Conservation (phyloP, 2,329 filamentous ascomycete species). For the Pseudogymnoascus sp. region DNA sequence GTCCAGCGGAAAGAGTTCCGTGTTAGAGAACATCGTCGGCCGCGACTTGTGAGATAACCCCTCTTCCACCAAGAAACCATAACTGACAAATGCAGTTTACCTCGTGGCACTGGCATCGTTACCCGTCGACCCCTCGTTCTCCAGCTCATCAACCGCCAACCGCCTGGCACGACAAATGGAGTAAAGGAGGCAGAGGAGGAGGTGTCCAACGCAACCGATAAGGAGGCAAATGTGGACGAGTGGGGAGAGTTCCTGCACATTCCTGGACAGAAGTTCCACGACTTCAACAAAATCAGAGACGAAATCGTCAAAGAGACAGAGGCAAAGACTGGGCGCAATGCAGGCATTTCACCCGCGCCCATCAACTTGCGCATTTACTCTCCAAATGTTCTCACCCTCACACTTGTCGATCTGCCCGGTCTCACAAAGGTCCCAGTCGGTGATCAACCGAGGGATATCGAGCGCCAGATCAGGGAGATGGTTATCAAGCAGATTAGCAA, state of each 20-base stretch:
- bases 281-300: slow-evolving; percentile 97
- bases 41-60: slow-evolving; percentile 78
- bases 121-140: slow-evolving; percentile 92
- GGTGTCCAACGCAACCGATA: slow-evolving; percentile 61
- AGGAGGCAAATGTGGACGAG: slow-evolving; percentile 85
- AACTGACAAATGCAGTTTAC: slow-evolving; percentile 54
- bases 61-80: slow-evolving; percentile 11
- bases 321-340: slow-evolving; percentile 91
- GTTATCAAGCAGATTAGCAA: slow-evolving; percentile 98
- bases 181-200: slow-evolving; percentile 52
- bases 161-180: slow-evolving; percentile 60
- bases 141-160: slow-evolving; percentile 88
- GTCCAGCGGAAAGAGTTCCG: slow-evolving; percentile 98
- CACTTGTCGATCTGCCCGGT: slow-evolving; percentile 91
- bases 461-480: slow-evolving; percentile 95
- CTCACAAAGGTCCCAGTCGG: slow-evolving; percentile 95
- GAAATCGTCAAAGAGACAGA: slow-evolving; percentile 97
- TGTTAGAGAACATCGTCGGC: slow-evolving; percentile 96
- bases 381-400: slow-evolving; percentile 93
- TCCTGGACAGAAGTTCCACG: slow-evolving; percentile 92
- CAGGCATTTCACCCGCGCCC: slow-evolving; percentile 88
- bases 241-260: slow-evolving; percentile 99
- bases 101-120: slow-evolving; percentile 94
- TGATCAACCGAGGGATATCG: slow-evolving; percentile 93
- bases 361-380: slow-evolving; percentile 99